Conservation (phyloP, 257 asterid genomes). For the Salvia splendens region DNA sequence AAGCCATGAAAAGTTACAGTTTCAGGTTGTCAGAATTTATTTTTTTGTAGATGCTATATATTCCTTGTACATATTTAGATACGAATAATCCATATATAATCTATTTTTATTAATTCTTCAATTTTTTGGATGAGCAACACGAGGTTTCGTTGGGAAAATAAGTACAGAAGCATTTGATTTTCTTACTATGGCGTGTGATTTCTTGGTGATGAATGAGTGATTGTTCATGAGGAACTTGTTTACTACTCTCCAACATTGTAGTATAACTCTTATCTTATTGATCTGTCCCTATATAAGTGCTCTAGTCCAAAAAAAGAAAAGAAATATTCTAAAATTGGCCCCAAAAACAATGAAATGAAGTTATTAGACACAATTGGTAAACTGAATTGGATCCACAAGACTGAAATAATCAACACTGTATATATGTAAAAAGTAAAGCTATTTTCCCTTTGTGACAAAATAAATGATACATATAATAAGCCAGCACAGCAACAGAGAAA, state of each 20-base stretch:
- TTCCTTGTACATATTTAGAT: conserved; percentile 20
- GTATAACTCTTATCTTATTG: too few species aligned
- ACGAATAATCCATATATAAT: conserved; percentile 19
- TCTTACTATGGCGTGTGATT: too few species aligned
- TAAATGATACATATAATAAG: conserved; percentile 24
- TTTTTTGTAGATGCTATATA: conserved; percentile 25
- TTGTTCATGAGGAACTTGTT: neutral
- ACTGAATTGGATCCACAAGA: neutral
- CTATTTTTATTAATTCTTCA: conserved; percentile 11
- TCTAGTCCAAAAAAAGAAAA: too few species aligned
- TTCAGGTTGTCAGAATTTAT: neutral
- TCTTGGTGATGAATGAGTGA: neutral
- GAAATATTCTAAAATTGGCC: too few species aligned
- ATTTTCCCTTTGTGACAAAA: conserved; percentile 17
- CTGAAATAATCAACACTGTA: neutral
- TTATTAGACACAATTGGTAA: neutral
- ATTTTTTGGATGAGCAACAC: conserved; percentile 18
- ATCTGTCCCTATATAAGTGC: too few species aligned
- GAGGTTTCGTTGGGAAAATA: neutral
- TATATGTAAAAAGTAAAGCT: too few species aligned
- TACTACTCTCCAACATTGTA: too few species aligned
- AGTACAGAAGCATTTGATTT: neutral
- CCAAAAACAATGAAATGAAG: neutral
- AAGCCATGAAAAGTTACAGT: conserved; percentile 58
- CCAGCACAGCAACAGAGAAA: conserved; percentile 25